Base-by-base conservation (phyloP, 1,284 basidiomycete genomes). In the Irpex lacteus region DNA sequence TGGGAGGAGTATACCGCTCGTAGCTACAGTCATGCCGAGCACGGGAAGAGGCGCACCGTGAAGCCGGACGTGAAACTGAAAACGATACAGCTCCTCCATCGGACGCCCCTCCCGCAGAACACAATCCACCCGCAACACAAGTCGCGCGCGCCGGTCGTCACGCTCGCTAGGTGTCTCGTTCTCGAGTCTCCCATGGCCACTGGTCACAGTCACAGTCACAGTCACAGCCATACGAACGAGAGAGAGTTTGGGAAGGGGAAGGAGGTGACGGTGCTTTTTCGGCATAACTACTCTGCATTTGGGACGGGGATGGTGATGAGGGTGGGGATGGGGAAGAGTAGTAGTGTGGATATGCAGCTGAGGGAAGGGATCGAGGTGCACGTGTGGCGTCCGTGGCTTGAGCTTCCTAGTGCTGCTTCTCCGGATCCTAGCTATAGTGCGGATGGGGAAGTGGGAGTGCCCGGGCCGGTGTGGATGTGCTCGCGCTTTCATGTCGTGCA, bases 1-100 rank as follows among this genome's bases (percentile, higher is more conserved):
- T 87, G 85, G 85, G 76, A 78, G 60, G 80, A 80, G 58, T 81
- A 83, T 60, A 72, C 77, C 58, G n/a, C 26, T 9, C 40, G 37
- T 4, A n/a, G 34, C 36, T 11, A 47, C 7, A n/a, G n/a, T n/a
- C n/a, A n/a, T n/a, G n/a, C n/a, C n/a, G n/a, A n/a, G n/a, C n/a
- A n/a, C n/a, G n/a, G n/a, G n/a, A n/a, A n/a, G n/a, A n/a, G n/a
- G n/a, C n/a, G n/a, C n/a, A n/a, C n/a, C n/a, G n/a, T 56, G 50
- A 26, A 50, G 34, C 5, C 72, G n/a, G 70, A 71, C 36, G 64
- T 74, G n/a, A 67, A 62, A 8, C 55, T 74, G 26, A 70, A 68
- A 4, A 64, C 72, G 37, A 32, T 62, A 21, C 9, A 58, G 63
- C 63, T 73, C 3, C 44, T 71, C 0, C 53, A 26, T 54, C 8